Base-by-base conservation (phyloP, 352 stramenopile genomes). In the Saprolegnia parasitica region DNA sequence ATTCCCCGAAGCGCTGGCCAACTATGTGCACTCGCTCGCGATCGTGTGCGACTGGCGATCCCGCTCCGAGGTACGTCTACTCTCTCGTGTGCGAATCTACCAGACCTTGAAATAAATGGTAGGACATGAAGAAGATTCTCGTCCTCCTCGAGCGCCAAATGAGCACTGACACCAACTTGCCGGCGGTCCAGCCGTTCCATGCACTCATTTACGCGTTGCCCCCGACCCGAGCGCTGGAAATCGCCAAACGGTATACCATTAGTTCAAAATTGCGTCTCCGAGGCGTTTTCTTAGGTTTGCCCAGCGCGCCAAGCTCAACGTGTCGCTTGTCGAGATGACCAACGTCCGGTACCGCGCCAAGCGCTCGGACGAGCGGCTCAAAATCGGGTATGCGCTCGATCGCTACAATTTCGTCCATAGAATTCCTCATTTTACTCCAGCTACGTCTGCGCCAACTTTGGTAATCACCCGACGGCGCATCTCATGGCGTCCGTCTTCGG, bases 101-200 rank as follows among this genome's bases (percentile, higher is more conserved):
- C n/a, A n/a, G 1, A 54, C 16, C 35, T 18, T 68, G 15, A 49
- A 47, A 58, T 15, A 18, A 58, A 15, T 11, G 9, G 66, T 37
- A 73, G 23, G 87, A 98, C 65, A 88, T 97, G 35, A 74, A 79
- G 24, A 80, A 74, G 62, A 76, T 97, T 23, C 72, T 84, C 54
- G 60, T 65, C 23, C 89, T 91, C 52, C 64, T 91, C 29, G 81
- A 90, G 56, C 76, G 81, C 58, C 82, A 91, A 74, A 67, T 91
- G 15, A 75, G 72, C 29, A 77, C 68, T 21, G 77, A 87, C 50
- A 81, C 77, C 29, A 73, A 85, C 20, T 68, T 98, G 23, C 93
- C 93, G 46, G 93, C 80, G 1, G 85, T 97, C 20, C 93, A 98
- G 76, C 93, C 93, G 5, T 98, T 98, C 78, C 92, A 98, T 72